Percentiles rank a stretch among this genome's conserved stretches.
These are phyloP conservation scores for Musa balbisiana DNA, from an alignment of 202 grass and related monocot species.

Conservation along the genomic window DNA sequence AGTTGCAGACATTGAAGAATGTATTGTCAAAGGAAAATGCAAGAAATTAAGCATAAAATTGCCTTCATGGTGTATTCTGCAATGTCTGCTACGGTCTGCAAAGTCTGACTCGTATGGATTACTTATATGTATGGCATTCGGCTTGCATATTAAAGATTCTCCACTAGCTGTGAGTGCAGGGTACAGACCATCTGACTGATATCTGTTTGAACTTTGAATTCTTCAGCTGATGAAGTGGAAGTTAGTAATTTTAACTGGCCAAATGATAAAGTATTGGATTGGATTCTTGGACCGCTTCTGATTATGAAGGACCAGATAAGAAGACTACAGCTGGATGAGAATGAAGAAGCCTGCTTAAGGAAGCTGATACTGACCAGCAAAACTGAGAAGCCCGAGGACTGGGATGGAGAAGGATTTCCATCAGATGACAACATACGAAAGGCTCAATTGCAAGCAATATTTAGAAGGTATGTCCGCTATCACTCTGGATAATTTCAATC, in stretches of 20 bases:
- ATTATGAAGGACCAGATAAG: constrained; percentile 74
- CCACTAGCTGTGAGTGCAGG: neutral
- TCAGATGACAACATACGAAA: constrained; percentile 50
- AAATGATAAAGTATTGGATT: constrained; percentile 64
- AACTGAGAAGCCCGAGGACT: constrained; percentile 60
- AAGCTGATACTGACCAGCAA: constrained; percentile 58
- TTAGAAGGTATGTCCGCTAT: constrained; percentile 53
- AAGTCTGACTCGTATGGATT: constrained; percentile 44
- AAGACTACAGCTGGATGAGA: constrained; percentile 49
- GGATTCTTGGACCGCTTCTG: constrained; percentile 69
- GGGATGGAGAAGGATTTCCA: constrained; percentile 50
- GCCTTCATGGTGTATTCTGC: constrained; percentile 77
- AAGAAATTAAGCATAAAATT: constrained; percentile 68
- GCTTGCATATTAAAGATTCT: neutral
- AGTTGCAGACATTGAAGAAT: constrained; percentile 55
- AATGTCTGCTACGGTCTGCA: constrained; percentile 74
- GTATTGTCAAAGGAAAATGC: constrained; percentile 48
- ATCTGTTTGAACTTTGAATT: constrained; percentile 10
- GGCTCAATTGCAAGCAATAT: constrained; percentile 71
- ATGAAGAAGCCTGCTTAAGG: constrained; percentile 58
- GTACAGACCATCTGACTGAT: neutral
- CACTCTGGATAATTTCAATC: neutral
- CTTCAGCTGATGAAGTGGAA: constrained; percentile 69
- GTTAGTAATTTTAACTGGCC: constrained; percentile 77
- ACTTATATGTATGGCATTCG: constrained; percentile 49